These are phyloP conservation scores for Corylus avellana DNA, from an alignment of 306 rosid genomes.

Conservation along the genomic window DNA sequence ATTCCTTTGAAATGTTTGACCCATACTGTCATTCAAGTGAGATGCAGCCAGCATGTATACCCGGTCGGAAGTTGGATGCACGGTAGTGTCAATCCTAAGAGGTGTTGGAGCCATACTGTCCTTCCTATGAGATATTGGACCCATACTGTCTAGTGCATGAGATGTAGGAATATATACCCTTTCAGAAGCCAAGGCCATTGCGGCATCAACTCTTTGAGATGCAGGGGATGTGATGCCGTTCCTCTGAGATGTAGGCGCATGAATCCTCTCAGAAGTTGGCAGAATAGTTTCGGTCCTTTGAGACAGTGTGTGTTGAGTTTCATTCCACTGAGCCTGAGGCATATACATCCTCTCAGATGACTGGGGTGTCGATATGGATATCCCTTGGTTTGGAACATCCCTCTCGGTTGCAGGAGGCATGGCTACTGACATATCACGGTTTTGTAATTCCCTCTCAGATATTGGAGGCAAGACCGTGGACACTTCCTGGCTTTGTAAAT, in stretches of 20 bases:
- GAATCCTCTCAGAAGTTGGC: conserved; percentile 31
- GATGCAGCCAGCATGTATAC: conserved; percentile 33
- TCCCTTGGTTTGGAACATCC: conserved; percentile 36
- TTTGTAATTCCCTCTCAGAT: conserved; percentile 38
- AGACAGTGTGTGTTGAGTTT: conserved; percentile 31
- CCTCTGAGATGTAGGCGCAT: conserved; percentile 25
- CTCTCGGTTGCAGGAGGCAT: conserved; percentile 38
- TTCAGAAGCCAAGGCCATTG: conserved; percentile 2
- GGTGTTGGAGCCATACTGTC: conserved; percentile 23
- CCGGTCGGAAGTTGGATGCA: conserved; percentile 30
- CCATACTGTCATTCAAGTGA: conserved; percentile 38
- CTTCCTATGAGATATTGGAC: conserved; percentile 21
- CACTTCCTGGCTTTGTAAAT: conserved; percentile 38
- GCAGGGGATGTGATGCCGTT: conserved; percentile 12
- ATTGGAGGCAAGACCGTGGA: conserved; percentile 37
- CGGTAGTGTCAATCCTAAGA: conserved; percentile 23
- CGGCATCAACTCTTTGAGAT: neutral
- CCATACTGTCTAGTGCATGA: conserved; percentile 14
- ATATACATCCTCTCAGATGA: conserved; percentile 44
- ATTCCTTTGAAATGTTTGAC: conserved; percentile 31
- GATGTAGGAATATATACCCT: neutral
- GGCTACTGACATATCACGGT: conserved; percentile 45
- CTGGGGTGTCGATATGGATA: conserved; percentile 33
- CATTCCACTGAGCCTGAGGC: conserved; percentile 48
- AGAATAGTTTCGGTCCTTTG: conserved; percentile 48